Conservation (phyloP, 2,329 filamentous ascomycete species). For the Kalmusia sp. region DNA sequence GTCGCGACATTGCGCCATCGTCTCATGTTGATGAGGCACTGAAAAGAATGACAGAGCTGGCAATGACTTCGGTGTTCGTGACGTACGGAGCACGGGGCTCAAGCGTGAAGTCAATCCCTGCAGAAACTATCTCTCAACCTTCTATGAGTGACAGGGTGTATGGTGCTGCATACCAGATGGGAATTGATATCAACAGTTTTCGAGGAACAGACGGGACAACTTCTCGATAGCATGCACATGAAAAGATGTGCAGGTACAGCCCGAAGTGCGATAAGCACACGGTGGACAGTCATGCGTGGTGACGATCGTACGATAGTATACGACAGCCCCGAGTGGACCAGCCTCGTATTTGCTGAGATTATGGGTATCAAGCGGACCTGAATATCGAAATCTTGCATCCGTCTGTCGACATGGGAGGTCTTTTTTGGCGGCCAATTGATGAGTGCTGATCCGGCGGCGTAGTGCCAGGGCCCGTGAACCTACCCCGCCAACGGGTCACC, state of each 20-base stretch:
- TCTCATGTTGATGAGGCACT: neutral
- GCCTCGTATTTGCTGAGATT: neutral
- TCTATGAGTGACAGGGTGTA: neutral
- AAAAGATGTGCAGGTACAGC: neutral
- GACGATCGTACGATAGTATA: neutral
- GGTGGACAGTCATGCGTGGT: neutral
- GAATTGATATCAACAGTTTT: neutral
- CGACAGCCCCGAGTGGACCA: neutral
- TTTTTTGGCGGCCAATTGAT: neutral
- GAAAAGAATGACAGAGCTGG: neutral
- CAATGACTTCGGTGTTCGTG: too few species aligned
- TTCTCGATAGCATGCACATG: neutral
- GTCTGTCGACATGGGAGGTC: neutral
- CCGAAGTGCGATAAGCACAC: neutral
- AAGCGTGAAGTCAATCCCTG: neutral
- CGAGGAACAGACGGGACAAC: too few species aligned
- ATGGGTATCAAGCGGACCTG: neutral
- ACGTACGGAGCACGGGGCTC: neutral
- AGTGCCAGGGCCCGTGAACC: neutral
- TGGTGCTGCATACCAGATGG: too few species aligned
- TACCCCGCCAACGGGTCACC: slow-evolving; percentile 3
- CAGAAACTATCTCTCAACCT: neutral
- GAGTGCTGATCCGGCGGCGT: neutral
- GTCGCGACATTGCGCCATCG: slow-evolving; percentile 7
- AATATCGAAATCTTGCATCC: neutral